Base-by-base conservation (phyloP, 768 basidiomycete genomes). In the Phanerodontia chrysosporium region DNA sequence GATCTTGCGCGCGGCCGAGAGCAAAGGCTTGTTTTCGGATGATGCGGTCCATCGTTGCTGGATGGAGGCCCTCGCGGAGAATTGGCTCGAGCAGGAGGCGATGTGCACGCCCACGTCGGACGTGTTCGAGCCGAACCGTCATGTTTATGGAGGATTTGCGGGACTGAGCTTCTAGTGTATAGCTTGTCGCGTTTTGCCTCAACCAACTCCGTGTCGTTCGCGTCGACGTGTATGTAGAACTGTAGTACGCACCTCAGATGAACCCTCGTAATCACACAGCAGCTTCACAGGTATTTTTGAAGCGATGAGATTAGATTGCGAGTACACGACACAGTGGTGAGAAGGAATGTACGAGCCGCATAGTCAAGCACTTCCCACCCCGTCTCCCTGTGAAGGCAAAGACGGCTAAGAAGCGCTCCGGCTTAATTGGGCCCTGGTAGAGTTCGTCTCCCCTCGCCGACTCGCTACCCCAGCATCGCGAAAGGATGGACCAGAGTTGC, bases 361-460 rank as follows among this genome's bases (percentile, higher is more conserved):
- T 85, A 89, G 87, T 89, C 87, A 85, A 89, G 85, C 84, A 76
- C 74, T 74, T 78, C 74, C 77, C 73, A 70, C 76, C 76, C 76
- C 73, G 73, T 76, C 73, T 72, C 71, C 70, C 69, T 63, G 54
- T 42, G 22, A 68, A 69, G 49, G 58, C 57, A 66, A 66, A 68
- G 75, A 71, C 69, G 69, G 73, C 74, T 80, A 70, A 78, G 74
- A 78, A 75, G 74, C 71, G 82, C 85, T 87, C 86, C 87, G 87
- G 87, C 87, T 89, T 89, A 89, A 87, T 86, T 87, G 86, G 75
- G 77, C 80, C 78, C 85, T 51, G 39, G 30, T 21, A 32, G 56
- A 39, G 72, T 65, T 53, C 61, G 83, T 76, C 80, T 60, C 76
- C 83, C 75, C 67, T 66, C 56, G 55, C 76, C 71, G 73, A 66